Base-by-base conservation (phyloP, 2,329 filamentous ascomycete species). In the Sarocladiaceae sp. region DNA sequence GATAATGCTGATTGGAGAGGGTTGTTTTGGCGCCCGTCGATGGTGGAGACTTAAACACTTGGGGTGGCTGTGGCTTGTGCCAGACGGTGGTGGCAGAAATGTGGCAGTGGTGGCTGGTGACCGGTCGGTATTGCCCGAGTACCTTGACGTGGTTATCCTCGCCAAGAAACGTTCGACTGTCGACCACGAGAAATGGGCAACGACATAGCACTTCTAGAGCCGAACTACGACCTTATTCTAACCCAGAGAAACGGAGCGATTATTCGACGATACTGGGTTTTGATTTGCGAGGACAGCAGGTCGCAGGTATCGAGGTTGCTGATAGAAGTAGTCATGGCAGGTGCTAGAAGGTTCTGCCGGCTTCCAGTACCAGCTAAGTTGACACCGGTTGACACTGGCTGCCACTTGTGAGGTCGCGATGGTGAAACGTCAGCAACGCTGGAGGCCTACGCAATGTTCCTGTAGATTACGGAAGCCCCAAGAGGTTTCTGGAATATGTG, bases 281-380 rank as follows among this genome's bases (percentile, higher is more conserved):
- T n/a, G n/a, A n/a, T n/a, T n/a, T n/a, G n/a, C n/a, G n/a, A n/a
- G n/a, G n/a, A n/a, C n/a, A n/a, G n/a, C n/a, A n/a, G n/a, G n/a
- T n/a, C n/a, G n/a, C n/a, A n/a, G n/a, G n/a, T n/a, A n/a, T n/a
- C n/a, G n/a, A n/a, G 29, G n/a, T 28, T 53, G 17, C 26, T 18
- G 22, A 44, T 33, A 47, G 28, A n/a, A n/a, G 49, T 42, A 28
- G 53, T 46, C 48, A 20, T 44, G 44, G 53, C 36, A 54, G 42
- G 18, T 52, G 26, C 58, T 57, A 49, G 54, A 55, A 55, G 17
- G 20, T 69, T 69, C 67, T 57, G 62, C 54, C 29, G 42, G 40
- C 52, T 29, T 56, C 58, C 52, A 56, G 55, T 55, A 47, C 6
- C 42, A 15, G 17, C 54, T n/a, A n/a, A n/a, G n/a, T n/a, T n/a